Conservation (phyloP, 306 rosid genomes). For the Pachyrhizus erosus region DNA sequence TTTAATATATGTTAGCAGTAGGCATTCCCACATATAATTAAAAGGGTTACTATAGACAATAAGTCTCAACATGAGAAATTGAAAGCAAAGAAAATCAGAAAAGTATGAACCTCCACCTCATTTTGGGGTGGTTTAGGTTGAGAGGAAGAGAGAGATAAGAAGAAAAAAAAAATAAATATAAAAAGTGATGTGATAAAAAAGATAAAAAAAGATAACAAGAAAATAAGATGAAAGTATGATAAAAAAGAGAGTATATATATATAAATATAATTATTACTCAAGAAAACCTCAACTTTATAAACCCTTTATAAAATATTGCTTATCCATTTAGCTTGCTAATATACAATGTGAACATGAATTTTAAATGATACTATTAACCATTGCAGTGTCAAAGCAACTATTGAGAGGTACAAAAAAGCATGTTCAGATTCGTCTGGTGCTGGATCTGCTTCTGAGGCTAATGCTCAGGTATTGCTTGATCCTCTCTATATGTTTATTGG, state of each 20-base stretch:
- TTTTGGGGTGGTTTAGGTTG: too few species aligned
- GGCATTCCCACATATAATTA: neutral
- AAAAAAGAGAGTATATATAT: too few species aligned
- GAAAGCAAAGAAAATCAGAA: neutral
- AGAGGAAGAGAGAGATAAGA: too few species aligned
- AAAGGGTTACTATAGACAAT: neutral
- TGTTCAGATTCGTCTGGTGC: slow-evolving; percentile 73
- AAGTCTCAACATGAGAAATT: neutral
- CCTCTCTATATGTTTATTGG: neutral
- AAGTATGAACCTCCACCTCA: too few species aligned
- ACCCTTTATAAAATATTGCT: neutral
- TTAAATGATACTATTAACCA: slow-evolving; percentile 23
- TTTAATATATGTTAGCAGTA: neutral
- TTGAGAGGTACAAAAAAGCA: slow-evolving; percentile 91
- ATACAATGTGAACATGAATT: neutral
- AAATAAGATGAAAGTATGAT: too few species aligned
- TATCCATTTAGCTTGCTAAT: neutral
- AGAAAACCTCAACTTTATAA: neutral
- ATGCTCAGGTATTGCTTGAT: slow-evolving; percentile 72
- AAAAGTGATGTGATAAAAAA: too few species aligned
- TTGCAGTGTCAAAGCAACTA: slow-evolving; percentile 80
- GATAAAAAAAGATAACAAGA: too few species aligned
- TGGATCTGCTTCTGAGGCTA: slow-evolving; percentile 83
- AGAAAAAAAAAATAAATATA: too few species aligned
- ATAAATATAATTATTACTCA: too few species aligned